phyloP scores from a whole-genome alignment of 2,329 filamentous ascomycete species.

The Penicillium sp. region DNA sequence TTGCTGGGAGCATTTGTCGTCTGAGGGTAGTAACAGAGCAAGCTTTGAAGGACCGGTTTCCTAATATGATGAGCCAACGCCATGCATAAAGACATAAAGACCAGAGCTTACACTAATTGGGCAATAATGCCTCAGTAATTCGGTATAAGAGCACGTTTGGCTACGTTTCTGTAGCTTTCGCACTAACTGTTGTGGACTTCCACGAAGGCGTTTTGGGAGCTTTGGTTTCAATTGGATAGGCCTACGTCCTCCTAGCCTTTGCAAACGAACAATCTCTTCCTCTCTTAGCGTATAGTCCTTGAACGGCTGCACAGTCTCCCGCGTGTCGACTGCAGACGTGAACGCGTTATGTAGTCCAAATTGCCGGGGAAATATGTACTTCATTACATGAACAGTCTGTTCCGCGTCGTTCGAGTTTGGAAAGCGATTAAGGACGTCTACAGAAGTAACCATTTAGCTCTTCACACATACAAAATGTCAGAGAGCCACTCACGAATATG shows the following conservation, averaged over 20 bases:
- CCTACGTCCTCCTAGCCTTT: slow-evolving; percentile 10
- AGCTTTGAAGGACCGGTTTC: slow-evolving; percentile 8
- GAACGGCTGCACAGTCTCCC: slow-evolving; percentile 67
- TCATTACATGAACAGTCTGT: slow-evolving; percentile 70
- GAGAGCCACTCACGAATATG: slow-evolving; percentile 66
- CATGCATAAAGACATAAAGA: neutral
- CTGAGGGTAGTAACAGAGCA: neutral
- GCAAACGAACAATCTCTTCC: slow-evolving; percentile 61
- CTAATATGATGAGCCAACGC: slow-evolving; percentile 9
- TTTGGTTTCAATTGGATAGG: slow-evolving; percentile 16
- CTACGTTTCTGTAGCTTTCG: slow-evolving; percentile 68
- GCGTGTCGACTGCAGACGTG: slow-evolving; percentile 61
- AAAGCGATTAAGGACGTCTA: slow-evolving; percentile 78
- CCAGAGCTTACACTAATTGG: slow-evolving; percentile 46
- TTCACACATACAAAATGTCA: neutral
- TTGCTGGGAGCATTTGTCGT: slow-evolving; percentile 1
- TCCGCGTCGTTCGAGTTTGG: slow-evolving; percentile 41
- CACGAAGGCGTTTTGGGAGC: slow-evolving; percentile 56
- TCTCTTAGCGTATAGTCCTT: slow-evolving; percentile 85
- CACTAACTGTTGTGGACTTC: slow-evolving; percentile 57
- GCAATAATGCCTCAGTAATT: slow-evolving; percentile 78
- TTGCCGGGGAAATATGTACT: slow-evolving; percentile 90
- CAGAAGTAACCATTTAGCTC: neutral
- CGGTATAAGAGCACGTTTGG: slow-evolving; percentile 70
- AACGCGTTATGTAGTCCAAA: slow-evolving; percentile 94